Base-by-base conservation (phyloP, 768 basidiomycete genomes). In the Chalciporus sphaerocephalus region DNA sequence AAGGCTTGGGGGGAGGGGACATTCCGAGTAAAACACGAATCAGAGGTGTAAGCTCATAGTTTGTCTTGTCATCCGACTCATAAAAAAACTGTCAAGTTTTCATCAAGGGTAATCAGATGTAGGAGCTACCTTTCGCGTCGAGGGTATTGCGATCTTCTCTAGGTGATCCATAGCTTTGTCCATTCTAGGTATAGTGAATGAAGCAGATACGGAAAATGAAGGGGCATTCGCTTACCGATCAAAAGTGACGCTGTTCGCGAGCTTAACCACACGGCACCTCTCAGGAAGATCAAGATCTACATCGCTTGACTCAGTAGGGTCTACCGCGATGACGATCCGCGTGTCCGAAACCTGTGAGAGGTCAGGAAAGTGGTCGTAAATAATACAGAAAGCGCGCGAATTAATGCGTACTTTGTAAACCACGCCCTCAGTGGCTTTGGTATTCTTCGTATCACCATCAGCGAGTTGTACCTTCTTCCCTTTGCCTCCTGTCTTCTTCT, bases 211-310 rank as follows among this genome's bases (percentile, higher is more conserved):
- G 1, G 5, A 33, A 4, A 23, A 17, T 9, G 8, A 28, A 24
- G 16, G 0, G 15, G 9, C 9, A 16, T 15, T 15, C 18, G 27
- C 50, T 34, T 60, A 81, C 88, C 93, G 77, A 56, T 93, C 91
- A 61, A 88, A 93, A 1, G 94, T 98, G 13, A 90, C 82, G 44
- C 84, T 92, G 55, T 97, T 97, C 11, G 92, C 92, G 2, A 95
- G 73, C 60, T 97, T 97, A 41, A 97, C 62, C 40, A 93, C 69
- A 15, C 89, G 75, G 66, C 92, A 90, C 40, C 87, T 75, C 56
- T 94, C 92, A 6, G 92, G 90, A 0, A 96, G 62, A 55, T 92
- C 87, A 11, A 89, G 68, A 39, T 89, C 86, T 36, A 80, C 76
- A 39, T 74, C 73, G 24, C 67, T 69, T 2, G 74, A 70, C 40